Evolutionary conservation across 2,329 filamentous ascomycete species (phyloP), one percentile per base, ranked within the genome.

Genomic region (Diaporthe capsici): DNA sequence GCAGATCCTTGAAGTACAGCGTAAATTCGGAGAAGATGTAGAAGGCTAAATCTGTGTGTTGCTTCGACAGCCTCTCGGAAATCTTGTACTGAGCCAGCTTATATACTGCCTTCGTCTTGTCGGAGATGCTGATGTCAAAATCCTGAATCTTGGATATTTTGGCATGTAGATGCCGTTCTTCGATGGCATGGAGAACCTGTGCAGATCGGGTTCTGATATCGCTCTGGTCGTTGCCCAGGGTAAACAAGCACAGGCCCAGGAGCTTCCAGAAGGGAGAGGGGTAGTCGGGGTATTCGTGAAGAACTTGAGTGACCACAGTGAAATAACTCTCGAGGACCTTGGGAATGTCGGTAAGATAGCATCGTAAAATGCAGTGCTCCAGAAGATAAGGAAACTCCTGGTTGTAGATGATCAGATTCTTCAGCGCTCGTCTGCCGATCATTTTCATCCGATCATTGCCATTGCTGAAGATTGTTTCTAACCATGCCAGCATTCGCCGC

Each of bases 41-140:
- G 81, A 98, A 98, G 0, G 96, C 96, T 55, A 98, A 86, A 78
- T 98, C 95, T 0, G 94, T 91, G 82, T 99, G 95, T 78, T 97
- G 94, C 80, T 94, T 95, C 1, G 96, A 94, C 53, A 99, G 89
- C 28, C 96, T 90, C 80, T 96, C 95, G 0, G 97, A 98, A 31
- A 98, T 97, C 82, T 98, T 96, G 79, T 98, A 98, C 82, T 99
- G 97, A 0, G 97, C 97, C 60, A 97, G 88, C 85, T 99, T 99
- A 85, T 98, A 99, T 3, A 99, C 96, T 0, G 96, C 96, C 79
- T 98, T 98, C 0, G 97, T 99, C 85, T 98, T 98, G 85, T 99
- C 97, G 0, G 96, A 97, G 75, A 99, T 97, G 82, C 96, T 98
- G 80, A 99, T 98, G 81, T 99, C 97, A 76, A 98, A 97, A 82